Evolutionary conservation across 345 rosid genomes (phyloP), one percentile per base, ranked within the genome.

Genomic region (Ailanthus altissimus): DNA sequence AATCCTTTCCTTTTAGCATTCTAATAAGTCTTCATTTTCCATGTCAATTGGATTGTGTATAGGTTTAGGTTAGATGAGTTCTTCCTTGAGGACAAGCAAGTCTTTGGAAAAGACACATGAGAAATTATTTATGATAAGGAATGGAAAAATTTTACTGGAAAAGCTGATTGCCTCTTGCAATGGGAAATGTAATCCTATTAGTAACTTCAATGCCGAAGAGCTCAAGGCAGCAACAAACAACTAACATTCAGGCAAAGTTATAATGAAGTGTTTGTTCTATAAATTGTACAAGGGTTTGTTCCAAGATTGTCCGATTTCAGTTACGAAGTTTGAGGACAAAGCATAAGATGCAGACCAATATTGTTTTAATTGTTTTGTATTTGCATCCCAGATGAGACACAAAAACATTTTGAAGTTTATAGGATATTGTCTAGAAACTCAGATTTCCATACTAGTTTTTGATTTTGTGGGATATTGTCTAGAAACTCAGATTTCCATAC

Each of bases 151-250:
- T 59, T 42, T 81, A 18, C 47, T 75, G 2, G 80, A 75, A 56
- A 66, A 81, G 28, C 28, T 23, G 2, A n/a, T 74, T 54, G 69
- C 77, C 56, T 65, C 65, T 66, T 78, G 23, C 5, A 56, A 72
- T 63, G 74, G 81, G 8, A 68, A 32, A 59, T 56, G 20, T 2
- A 81, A 63, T 20, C 73, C 76, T 21, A 57, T 81, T 59, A 36
- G 70, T 2, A 20, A 28, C 68, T 75, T 75, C 73, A 72, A 71
- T 9, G 54, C 16, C 1, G 0, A 51, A 23, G 78, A 84, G 45
- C 77, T 80, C 5, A 0, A 64, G 16, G 50, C 5, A 38, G 76
- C 84, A 51, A 75, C 76, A n/a, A 47, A 68, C 65, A 16, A 76
- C 77, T 46, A 5, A 8, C 13, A 28, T 21, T 5, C n/a, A 61